Evolutionary conservation across 495 filamentous ascomycete genomes (phyloP).

Genomic region (Jackrogersella multiformis): DNA sequence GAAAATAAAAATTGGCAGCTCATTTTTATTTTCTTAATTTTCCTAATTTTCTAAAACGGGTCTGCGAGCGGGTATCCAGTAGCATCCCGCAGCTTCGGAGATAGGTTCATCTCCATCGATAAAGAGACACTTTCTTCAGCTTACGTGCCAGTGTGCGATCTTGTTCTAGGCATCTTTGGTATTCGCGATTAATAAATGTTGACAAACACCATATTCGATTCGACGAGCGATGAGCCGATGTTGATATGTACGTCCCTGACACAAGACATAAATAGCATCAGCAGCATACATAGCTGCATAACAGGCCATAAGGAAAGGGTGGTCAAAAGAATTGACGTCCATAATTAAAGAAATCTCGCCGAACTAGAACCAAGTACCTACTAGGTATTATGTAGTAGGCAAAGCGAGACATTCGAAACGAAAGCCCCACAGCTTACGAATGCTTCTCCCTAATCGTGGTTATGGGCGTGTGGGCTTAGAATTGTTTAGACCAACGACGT

Average conservation of each 20-base stretch:
- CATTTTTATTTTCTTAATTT: slow-evolving; percentile 13
- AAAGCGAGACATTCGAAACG: slow-evolving; percentile 37
- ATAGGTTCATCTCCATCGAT: slow-evolving; percentile 26
- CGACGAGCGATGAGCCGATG: background rate
- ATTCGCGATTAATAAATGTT: slow-evolving; percentile 16
- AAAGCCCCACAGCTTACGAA: slow-evolving; percentile 43
- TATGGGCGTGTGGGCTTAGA: slow-evolving; percentile 19
- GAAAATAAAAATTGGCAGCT: slow-evolving; percentile 11
- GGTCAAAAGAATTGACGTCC: slow-evolving; percentile 30
- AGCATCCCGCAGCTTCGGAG: slow-evolving; percentile 27
- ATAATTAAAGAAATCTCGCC: slow-evolving; percentile 31
- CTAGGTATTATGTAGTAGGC: no score
- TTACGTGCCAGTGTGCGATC: background rate
- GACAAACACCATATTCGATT: background rate
- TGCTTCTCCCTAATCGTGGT: slow-evolving; percentile 34
- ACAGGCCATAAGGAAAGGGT: background rate
- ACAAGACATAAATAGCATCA: slow-evolving; percentile 32
- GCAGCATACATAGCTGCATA: slow-evolving; percentile 9
- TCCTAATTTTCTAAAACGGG: slow-evolving; percentile 10
- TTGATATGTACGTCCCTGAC: slow-evolving; percentile 5
- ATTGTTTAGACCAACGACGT: slow-evolving; percentile 34
- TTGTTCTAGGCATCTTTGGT: background rate
- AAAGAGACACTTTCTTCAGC: slow-evolving; percentile 7
- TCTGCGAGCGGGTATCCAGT: slow-evolving; percentile 15
- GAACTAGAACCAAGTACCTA: slow-evolving; percentile 23